Evolutionary conservation across 768 basidiomycete species (phyloP), one percentile per base, ranked within the genome.

Genomic region (Mycena sanguinolenta): DNA sequence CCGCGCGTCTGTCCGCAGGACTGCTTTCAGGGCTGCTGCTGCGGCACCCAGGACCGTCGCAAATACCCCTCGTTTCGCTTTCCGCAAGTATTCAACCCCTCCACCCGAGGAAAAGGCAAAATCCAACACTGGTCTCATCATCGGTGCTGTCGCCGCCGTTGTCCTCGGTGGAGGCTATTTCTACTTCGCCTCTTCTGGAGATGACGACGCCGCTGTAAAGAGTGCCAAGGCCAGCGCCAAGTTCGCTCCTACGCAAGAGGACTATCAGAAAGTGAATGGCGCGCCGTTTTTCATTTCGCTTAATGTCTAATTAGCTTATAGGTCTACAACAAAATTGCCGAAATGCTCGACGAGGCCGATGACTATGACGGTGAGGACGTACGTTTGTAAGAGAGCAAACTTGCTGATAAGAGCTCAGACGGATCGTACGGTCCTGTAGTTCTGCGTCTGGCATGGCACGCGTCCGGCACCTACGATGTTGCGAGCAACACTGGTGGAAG

Each of bases 391-490:
- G 66, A 75, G 44, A 58, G 53, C 10, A 21, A 23, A 59, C 66
- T 42, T 42, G 57, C 65, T 60, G 55, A 57, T 54, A 58, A 65
- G 49, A 60, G 49, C 36, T 5, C 74, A 96, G 94, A 96, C 77
- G 95, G 95, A 25, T 95, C 94, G 4, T 97, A 91, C 73, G 96
- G 91, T 17, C 96, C 96, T 49, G 89, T 97, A 61, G 76, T 97
- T 67, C 85, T 98, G 63, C 94, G 96, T 76, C 89, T 98, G 60
- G 96, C 95, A 23, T 98, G 96, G 96, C 96, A 98, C 81, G 77
- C 91, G n/a, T 92, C 95, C 46, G 96, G 96, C 59, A 98, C 96
- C 1, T 97, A 94, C 75, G 95, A 97, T 83, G 93, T 94, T 84
- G 87, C 88, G 0, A 82, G 86, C 53, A 88, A 88, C 67, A 90